Evolutionary conservation across 139 green algal species (phyloP).

Genomic region (Chlamydomonas eustigma): DNA sequence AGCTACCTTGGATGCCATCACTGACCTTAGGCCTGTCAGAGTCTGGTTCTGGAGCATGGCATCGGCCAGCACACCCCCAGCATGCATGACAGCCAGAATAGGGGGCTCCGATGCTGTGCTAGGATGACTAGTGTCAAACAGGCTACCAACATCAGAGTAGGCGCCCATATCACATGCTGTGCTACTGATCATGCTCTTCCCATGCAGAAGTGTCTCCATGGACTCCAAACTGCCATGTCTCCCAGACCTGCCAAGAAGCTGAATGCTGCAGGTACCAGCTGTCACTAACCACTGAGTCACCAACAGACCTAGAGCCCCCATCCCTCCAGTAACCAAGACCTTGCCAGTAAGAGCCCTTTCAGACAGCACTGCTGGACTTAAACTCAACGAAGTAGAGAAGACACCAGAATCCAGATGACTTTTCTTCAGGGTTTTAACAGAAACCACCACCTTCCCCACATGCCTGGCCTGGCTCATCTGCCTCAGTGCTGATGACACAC

Average conservation of each 20-base stretch:
- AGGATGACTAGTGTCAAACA: background rate
- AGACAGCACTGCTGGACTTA: too few species aligned
- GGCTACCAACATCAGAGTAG: background rate
- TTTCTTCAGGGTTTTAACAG: too few species aligned
- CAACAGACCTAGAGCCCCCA: conserved; percentile 36
- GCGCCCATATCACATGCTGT: background rate
- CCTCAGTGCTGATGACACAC: conserved; percentile 63
- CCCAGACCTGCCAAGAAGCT: conserved; percentile 42
- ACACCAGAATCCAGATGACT: too few species aligned
- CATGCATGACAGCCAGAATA: conserved; percentile 37
- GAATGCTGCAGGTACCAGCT: conserved; percentile 18
- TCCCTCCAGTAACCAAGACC: conserved; percentile 49
- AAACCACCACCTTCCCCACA: conserved; percentile 82
- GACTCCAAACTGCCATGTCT: too few species aligned
- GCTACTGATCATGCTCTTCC: background rate
- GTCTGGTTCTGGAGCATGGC: conserved; percentile 35
- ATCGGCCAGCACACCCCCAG: conserved; percentile 56
- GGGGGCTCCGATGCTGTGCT: background rate
- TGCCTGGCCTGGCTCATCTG: conserved; percentile 80
- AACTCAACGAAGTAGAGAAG: too few species aligned
- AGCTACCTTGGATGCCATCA: conserved; percentile 53
- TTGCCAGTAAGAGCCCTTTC: conserved; percentile 65
- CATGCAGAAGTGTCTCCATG: too few species aligned
- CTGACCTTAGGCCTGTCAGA: conserved; percentile 16
- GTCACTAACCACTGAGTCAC: background rate